Conservation (phyloP, 2,329 filamentous ascomycete genomes). For the Pyricularia sp. region DNA sequence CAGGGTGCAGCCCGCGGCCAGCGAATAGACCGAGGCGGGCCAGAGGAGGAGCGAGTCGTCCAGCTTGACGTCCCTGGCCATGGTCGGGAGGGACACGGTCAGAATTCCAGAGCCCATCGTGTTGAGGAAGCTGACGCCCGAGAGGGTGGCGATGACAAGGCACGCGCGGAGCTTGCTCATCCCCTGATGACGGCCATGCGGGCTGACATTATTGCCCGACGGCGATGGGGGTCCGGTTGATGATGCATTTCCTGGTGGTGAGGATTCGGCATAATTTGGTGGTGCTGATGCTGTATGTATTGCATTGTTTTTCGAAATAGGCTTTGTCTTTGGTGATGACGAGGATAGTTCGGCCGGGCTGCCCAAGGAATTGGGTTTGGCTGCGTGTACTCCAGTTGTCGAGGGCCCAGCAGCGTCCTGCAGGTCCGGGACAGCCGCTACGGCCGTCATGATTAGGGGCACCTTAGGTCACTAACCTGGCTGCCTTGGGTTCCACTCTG, state of each 20-base stretch:
- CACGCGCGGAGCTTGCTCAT: not conserved
- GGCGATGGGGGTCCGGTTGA: not conserved
- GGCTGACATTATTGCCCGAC: not conserved
- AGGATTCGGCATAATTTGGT: not conserved
- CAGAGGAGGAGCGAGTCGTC: constrained; percentile 6
- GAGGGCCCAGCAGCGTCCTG: not conserved
- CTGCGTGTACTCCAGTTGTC: not conserved
- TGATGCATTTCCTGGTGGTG: not conserved
- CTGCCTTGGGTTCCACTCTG: too few species aligned
- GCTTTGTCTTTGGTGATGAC: too few species aligned
- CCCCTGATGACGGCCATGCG: not conserved
- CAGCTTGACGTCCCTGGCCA: constrained; percentile 13
- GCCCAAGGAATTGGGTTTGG: not conserved
- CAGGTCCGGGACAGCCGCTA: not conserved
- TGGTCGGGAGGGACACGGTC: constrained; percentile 13
- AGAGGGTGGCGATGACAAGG: not conserved
- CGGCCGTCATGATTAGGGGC: not conserved
- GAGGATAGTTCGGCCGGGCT: not conserved
- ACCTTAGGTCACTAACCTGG: too few species aligned
- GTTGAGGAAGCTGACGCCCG: not conserved
- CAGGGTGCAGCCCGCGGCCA: constrained; percentile 16
- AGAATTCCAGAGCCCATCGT: not conserved
- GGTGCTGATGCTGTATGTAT: too few species aligned
- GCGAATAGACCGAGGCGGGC: constrained; percentile 15
- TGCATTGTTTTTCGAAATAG: too few species aligned